These are phyloP conservation scores for Dryas octopetala DNA, from an alignment of 306 rosid genomes.

Conservation along the genomic window DNA sequence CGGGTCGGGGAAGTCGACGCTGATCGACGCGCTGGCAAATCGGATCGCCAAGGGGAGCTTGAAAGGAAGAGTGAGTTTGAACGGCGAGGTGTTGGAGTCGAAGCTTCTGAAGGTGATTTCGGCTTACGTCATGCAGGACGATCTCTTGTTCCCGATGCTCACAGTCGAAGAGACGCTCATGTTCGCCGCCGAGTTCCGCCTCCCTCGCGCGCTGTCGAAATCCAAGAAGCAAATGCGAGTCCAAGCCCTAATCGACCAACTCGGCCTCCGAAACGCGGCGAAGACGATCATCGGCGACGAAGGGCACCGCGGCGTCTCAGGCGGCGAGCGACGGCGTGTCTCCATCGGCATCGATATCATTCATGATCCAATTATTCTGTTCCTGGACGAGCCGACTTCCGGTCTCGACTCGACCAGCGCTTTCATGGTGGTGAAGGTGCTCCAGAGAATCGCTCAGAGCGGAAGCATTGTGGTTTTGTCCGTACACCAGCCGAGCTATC, in stretches of 20 bases:
- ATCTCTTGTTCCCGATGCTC: conserved; percentile 90
- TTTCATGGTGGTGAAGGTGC: conserved; percentile 90
- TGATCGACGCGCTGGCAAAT: conserved; percentile 87
- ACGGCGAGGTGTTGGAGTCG: conserved; percentile 78
- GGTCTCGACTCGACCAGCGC: conserved; percentile 97
- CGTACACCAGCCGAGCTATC: conserved; percentile 84
- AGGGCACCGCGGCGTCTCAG: conserved; percentile 95
- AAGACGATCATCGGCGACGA: conserved; percentile 84
- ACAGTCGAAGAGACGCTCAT: conserved; percentile 90
- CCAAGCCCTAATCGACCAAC: conserved; percentile 78
- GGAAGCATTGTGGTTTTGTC: conserved; percentile 98
- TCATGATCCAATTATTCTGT: conserved; percentile 84
- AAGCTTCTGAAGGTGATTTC: conserved; percentile 78
- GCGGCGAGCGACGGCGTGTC: conserved; percentile 88
- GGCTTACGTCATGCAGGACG: conserved; percentile 97
- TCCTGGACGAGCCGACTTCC: conserved; percentile 92
- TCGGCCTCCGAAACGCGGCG: conserved; percentile 81
- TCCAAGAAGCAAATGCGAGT: conserved; percentile 83
- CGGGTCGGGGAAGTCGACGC: conserved; percentile 90
- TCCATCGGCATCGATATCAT: conserved; percentile 91
- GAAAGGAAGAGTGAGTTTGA: conserved; percentile 69
- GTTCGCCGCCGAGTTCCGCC: conserved; percentile 88
- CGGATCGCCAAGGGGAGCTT: conserved; percentile 81
- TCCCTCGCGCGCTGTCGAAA: conserved; percentile 66
- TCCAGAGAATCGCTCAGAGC: conserved; percentile 89